Evolutionary conservation across 148 eudicot genomes (phyloP).

Genomic region (Fagopyrum tataricum): DNA sequence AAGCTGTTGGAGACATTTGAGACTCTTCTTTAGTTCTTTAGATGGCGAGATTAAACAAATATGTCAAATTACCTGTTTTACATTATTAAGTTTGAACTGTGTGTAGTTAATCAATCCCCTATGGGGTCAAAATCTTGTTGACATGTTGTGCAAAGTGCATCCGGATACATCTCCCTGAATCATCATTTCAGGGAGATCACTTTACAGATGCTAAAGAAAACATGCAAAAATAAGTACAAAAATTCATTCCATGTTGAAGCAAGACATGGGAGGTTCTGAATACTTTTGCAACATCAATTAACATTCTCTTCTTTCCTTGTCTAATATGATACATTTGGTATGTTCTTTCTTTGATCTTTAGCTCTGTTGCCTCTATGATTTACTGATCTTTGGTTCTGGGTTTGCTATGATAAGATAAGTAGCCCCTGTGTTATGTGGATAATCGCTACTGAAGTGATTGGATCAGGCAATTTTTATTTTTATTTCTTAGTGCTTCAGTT

Average conservation of each 20-base stretch:
- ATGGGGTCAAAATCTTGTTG: too few relatives aligned
- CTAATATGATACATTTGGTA: background rate
- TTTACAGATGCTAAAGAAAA: slow-evolving; percentile 6
- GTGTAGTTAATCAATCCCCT: too few relatives aligned
- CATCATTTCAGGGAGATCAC: slow-evolving; percentile 9
- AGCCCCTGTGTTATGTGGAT: too few relatives aligned
- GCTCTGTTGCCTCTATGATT: background rate
- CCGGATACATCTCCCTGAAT: slow-evolving; percentile 11
- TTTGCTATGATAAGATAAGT: too few relatives aligned
- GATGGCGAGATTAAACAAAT: background rate
- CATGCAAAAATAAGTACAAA: background rate
- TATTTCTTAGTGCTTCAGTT: background rate
- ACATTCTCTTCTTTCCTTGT: background rate
- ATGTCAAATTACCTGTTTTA: too few relatives aligned
- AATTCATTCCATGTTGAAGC: slow-evolving; percentile 4
- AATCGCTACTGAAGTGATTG: background rate
- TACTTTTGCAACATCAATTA: background rate
- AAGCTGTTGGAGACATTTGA: background rate
- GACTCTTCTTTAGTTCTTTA: background rate
- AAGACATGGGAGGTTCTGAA: background rate
- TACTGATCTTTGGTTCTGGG: background rate
- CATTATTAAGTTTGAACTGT: too few relatives aligned
- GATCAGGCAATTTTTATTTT: background rate
- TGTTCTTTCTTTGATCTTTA: background rate
- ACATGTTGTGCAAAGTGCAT: background rate